phyloP scores from a whole-genome alignment of 805 yeast species.

The Hanseniaspora lachancei region DNA sequence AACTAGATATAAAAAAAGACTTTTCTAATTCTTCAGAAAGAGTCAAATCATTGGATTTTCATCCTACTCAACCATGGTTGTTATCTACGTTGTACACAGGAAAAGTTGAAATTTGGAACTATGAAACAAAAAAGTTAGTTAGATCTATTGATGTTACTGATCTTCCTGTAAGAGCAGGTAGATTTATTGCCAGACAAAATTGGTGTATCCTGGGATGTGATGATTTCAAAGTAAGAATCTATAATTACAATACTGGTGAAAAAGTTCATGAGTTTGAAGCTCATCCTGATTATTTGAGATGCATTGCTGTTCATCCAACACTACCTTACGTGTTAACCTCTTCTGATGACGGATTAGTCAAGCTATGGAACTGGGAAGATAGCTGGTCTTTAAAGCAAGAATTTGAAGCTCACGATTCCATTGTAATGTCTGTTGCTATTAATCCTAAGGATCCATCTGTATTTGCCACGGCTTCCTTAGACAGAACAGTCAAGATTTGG shows the following conservation, averaged over 20 bases:
- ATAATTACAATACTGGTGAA: conserved; percentile 90
- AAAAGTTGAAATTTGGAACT: conserved; percentile 80
- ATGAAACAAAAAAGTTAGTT: conserved; percentile 67
- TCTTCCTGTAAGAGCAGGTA: conserved; percentile 91
- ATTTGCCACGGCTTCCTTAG: conserved; percentile 93
- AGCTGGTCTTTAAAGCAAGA: conserved; percentile 82
- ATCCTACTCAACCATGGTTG: conserved; percentile 96
- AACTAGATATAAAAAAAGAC: conserved; percentile 44
- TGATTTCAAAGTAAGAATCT: conserved; percentile 87
- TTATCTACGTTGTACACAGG: conserved; percentile 80
- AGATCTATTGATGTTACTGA: conserved; percentile 90
- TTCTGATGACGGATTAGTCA: conserved; percentile 82
- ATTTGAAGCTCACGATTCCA: conserved; percentile 92
- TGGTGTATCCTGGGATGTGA: conserved; percentile 96
- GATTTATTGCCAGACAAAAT: conserved; percentile 86
- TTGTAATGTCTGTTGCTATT: conserved; percentile 85
- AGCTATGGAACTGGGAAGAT: conserved; percentile 95
- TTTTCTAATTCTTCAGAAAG: conserved; percentile 88
- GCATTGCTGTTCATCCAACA: conserved; percentile 86
- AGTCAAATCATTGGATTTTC: conserved; percentile 95
- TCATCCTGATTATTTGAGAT: conserved; percentile 91
- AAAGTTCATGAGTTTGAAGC: conserved; percentile 92
- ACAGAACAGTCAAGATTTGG: conserved; percentile 95
- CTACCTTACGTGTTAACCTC: conserved; percentile 81
- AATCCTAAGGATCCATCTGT: conserved; percentile 97